Percentiles rank a stretch among this genome's conserved stretches.
phyloP scores from a whole-genome alignment of 139 green algal species.

The Helicosporidium sp. region DNA sequence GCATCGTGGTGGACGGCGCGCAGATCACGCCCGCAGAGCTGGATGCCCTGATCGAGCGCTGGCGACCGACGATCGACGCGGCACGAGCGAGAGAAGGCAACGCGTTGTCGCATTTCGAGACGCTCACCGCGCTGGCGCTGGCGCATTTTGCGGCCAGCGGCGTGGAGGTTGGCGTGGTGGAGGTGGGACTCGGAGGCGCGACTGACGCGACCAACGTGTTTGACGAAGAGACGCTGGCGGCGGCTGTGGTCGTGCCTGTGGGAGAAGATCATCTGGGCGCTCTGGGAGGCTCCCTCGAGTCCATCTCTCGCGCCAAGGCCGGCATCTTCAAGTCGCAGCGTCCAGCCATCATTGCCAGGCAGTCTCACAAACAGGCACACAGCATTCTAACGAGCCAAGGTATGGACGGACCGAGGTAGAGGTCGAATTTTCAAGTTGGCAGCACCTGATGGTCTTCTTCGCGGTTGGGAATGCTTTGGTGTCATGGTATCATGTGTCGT shows the following conservation, averaged over 20 bases:
- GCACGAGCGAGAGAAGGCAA: conserved; percentile 10
- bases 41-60: conserved; percentile 7
- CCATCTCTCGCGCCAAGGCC: conserved; percentile 54
- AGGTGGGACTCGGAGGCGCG: conserved; percentile 58
- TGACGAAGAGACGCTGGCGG: conserved; percentile 8
- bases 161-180: conserved; percentile 55
- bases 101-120: conserved; percentile 62
- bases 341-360: conserved; percentile 37
- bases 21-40: conserved; percentile 9
- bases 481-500: background rate
- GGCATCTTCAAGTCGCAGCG: conserved; percentile 46
- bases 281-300: conserved; percentile 39
- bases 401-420: conserved; percentile 2
- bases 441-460: background rate
- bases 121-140: conserved; percentile 52
- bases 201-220: conserved; percentile 74
- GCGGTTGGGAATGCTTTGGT: background rate
- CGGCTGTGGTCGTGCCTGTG: conserved; percentile 22
- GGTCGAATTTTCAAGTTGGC: background rate
- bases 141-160: conserved; percentile 26
- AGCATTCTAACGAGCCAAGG: conserved; percentile 1
- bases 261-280: conserved; percentile 47
- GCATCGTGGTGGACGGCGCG: conserved; percentile 30
- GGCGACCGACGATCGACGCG: background rate
- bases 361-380: conserved; percentile 27